These are phyloP conservation scores for Papilionanthe hybrid DNA, from an alignment of 116 monocot species.

Conservation along the genomic window DNA sequence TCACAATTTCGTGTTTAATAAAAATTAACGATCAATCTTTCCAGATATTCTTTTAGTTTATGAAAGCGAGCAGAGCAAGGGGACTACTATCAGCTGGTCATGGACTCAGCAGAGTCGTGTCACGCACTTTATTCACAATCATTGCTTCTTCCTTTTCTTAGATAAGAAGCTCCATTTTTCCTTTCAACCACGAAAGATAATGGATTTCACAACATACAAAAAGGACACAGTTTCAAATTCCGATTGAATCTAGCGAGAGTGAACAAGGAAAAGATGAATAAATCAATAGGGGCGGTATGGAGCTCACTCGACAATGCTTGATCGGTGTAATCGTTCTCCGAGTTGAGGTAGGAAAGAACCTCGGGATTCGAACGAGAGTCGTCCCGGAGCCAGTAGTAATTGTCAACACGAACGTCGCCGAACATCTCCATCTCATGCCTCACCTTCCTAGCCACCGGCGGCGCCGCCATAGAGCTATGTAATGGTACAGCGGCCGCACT, in stretches of 20 bases:
- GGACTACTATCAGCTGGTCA: no score
- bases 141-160: neutral
- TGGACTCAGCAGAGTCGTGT: no score
- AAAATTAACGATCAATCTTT: no score
- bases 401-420: conserved; percentile 84
- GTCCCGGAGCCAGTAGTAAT: conserved; percentile 98
- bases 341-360: conserved; percentile 56
- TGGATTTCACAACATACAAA: neutral
- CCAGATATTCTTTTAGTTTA: no score
- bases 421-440: conserved; percentile 75
- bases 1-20: no score
- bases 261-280: conserved; percentile 1
- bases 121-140: neutral
- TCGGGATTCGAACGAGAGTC: conserved; percentile 74
- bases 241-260: conserved; percentile 13
- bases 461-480: conserved; percentile 15
- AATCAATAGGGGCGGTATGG: neutral
- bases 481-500: neutral
- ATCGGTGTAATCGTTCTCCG: conserved; percentile 76
- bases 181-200: neutral
- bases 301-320: conserved; percentile 67
- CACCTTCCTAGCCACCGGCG: conserved; percentile 89
- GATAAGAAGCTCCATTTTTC: neutral
- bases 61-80: no score
- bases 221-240: neutral